Conservation (phyloP, 2,329 filamentous ascomycete genomes). For the Ophiostoma tasmaniense region DNA sequence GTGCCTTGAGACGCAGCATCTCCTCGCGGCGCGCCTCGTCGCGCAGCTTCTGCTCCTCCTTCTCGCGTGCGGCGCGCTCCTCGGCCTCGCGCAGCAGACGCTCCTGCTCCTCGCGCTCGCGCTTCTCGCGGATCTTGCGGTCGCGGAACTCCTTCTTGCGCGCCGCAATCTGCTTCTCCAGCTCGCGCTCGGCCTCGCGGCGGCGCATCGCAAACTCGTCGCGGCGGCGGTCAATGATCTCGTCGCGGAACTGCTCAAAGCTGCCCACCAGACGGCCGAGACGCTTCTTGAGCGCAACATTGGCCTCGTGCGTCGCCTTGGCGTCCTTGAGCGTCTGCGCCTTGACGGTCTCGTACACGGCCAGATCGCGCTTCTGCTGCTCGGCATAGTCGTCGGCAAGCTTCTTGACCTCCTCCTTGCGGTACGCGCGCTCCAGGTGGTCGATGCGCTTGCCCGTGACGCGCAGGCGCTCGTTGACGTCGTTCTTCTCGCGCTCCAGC, state of each 20-base stretch:
- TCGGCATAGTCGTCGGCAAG: conserved; percentile 73
- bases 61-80: conserved; percentile 71
- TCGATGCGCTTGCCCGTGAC: conserved; percentile 93
- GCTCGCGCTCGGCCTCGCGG: conserved; percentile 82
- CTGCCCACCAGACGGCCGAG: conserved; percentile 73
- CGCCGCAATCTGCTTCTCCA: conserved; percentile 81
- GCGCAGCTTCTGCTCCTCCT: conserved; percentile 70
- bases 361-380: conserved; percentile 70
- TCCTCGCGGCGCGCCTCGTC: conserved; percentile 73
- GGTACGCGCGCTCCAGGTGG: conserved; percentile 92
- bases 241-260: conserved; percentile 76
- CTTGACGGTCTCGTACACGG: conserved; percentile 72
- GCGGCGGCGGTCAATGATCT: conserved; percentile 76
- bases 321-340: conserved; percentile 69
- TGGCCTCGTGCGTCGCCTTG: conserved; percentile 83
- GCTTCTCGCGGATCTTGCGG: conserved; percentile 70
- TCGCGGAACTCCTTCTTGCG: conserved; percentile 86
- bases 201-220: conserved; percentile 94
- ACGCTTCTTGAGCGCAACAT: conserved; percentile 87
- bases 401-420: conserved; percentile 92
- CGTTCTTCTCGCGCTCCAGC: conserved; percentile 96
- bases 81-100: conserved; percentile 71
- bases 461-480: conserved; percentile 81
- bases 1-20: conserved; percentile 57
- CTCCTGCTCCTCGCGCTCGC: conserved; percentile 78